These are phyloP conservation scores for Pisolithus microcarpus DNA, from an alignment of 768 basidiomycete species.

Conservation along the genomic window DNA sequence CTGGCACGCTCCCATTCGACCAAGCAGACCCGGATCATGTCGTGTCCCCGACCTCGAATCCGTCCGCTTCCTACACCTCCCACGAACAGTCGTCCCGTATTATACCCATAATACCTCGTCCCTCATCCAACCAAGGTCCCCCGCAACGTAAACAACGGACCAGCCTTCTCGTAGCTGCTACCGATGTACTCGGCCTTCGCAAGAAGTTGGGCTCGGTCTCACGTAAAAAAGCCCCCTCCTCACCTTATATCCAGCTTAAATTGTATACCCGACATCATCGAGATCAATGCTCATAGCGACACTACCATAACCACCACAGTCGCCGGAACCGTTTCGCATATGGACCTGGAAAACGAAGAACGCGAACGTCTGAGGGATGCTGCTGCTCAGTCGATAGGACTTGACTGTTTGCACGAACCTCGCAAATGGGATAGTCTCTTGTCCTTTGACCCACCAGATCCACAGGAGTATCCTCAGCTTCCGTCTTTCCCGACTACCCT, in stretches of 20 bases:
- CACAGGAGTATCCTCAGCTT: constrained; percentile 5
- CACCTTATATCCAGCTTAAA: constrained; percentile 25
- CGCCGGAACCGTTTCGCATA: constrained; percentile 19
- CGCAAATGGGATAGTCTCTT: constrained; percentile 13
- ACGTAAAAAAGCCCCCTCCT: constrained; percentile 33
- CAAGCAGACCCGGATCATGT: constrained; percentile 14
- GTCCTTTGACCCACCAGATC: constrained; percentile 16
- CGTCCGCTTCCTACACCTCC: constrained; percentile 9
- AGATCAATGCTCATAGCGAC: constrained; percentile 47
- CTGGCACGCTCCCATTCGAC: background rate
- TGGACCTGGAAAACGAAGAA: constrained; percentile 62
- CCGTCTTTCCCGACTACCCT: constrained; percentile 62
- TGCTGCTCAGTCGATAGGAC: constrained; percentile 71
- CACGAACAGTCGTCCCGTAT: constrained; percentile 9
- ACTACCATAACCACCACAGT: constrained; percentile 10
- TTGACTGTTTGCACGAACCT: constrained; percentile 42
- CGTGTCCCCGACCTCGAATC: constrained; percentile 9
- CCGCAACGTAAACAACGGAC: constrained; percentile 31
- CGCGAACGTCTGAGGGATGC: constrained; percentile 67
- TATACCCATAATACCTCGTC: constrained; percentile 2
- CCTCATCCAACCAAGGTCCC: background rate
- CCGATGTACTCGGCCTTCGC: constrained; percentile 41
- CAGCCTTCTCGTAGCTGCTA: constrained; percentile 46
- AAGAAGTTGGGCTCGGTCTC: constrained; percentile 34
- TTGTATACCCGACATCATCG: constrained; percentile 63